Conservation (phyloP, 805 yeast species). For the Kregervanrija fluxuum region DNA sequence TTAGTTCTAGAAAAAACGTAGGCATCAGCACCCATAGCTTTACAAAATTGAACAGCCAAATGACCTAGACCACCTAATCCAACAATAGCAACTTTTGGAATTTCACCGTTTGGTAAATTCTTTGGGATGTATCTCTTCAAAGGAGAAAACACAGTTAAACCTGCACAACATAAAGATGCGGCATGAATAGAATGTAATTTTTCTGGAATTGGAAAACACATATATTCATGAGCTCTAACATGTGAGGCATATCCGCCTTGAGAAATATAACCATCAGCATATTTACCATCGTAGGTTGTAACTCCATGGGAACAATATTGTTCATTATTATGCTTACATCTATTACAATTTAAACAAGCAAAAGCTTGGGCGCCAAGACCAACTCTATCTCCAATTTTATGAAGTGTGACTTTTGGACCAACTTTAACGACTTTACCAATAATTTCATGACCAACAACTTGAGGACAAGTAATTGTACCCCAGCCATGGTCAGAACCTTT, state of each 20-base stretch:
- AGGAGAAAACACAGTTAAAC: slow-evolving; percentile 44
- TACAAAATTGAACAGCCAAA: slow-evolving; percentile 37
- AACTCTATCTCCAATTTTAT: slow-evolving; percentile 38
- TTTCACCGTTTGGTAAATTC: slow-evolving; percentile 22
- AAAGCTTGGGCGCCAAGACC: slow-evolving; percentile 39
- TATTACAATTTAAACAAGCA: slow-evolving; percentile 30
- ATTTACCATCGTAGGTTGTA: slow-evolving; percentile 34
- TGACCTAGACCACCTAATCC: slow-evolving; percentile 45
- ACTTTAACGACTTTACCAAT: slow-evolving; percentile 34
- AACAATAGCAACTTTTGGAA: slow-evolving; percentile 33
- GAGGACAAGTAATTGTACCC: slow-evolving; percentile 34
- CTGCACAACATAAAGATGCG: slow-evolving; percentile 47
- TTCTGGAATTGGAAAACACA: slow-evolving; percentile 40
- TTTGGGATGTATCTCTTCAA: slow-evolving; percentile 32
- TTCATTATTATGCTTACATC: slow-evolving; percentile 34
- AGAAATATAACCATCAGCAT: slow-evolving; percentile 30
- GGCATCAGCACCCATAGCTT: slow-evolving; percentile 40
- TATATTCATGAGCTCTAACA: slow-evolving; percentile 38
- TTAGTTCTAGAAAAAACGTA: slow-evolving; percentile 36
- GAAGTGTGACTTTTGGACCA: slow-evolving; percentile 28
- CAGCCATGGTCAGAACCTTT: slow-evolving; percentile 40
- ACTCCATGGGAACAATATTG: slow-evolving; percentile 37
- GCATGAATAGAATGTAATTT: slow-evolving; percentile 33
- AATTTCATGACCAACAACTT: slow-evolving; percentile 46
- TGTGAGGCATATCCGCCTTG: slow-evolving; percentile 43